Base-by-base conservation (phyloP, 2,329 filamentous ascomycete species). In the Fusarium brachygibbosum region DNA sequence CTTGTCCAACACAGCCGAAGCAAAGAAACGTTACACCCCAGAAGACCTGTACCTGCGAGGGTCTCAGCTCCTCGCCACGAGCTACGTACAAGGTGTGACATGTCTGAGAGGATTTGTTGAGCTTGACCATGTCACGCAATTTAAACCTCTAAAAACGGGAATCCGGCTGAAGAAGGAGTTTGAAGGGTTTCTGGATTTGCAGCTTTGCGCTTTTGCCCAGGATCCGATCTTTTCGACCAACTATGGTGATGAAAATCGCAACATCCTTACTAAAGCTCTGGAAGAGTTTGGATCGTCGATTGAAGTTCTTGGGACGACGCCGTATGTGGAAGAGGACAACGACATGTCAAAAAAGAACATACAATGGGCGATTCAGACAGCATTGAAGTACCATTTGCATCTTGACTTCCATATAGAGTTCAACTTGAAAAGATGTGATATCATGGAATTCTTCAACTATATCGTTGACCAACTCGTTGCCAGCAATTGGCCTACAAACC, bases 351-450 rank as follows among this genome's bases (percentile, higher is more conserved):
- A 28, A 1, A 29, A 6, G 28, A 65, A 65, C 9, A 53, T 66
- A 5, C 40, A 23, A 3, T 65, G 62, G 62, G 62, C 62, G 0
- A 41, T 60, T 7, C 21, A 48, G 21, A 65, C 32, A 0, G 62
- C 62, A 1, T 0, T 53, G 14, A 21, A n/a, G 12, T 14, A 53
- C 7, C 11, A 28, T 0, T 48, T 60, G 2, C 37, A 53, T 1
- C 53, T 65, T 7, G 62, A 65, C 6, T 65, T 65, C 12, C 62
- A 65, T 2, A 42, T 52, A 3, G 62, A 65, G 4, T 65, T 65
- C 3, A 66, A 49, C 10, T 4, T 65, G 7, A 16, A 46, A 0
- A 13, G 6, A 0, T 41, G 38, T 0, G n/a, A 50, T 4, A 5
- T 19, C 0, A 65, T 66, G 62, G 32, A 41, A 3, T 19, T 60